Percentiles rank a stretch among this genome's conserved stretches.
phyloP scores from a whole-genome alignment of 805 yeast genomes.

The Yarrowia divulgata region DNA sequence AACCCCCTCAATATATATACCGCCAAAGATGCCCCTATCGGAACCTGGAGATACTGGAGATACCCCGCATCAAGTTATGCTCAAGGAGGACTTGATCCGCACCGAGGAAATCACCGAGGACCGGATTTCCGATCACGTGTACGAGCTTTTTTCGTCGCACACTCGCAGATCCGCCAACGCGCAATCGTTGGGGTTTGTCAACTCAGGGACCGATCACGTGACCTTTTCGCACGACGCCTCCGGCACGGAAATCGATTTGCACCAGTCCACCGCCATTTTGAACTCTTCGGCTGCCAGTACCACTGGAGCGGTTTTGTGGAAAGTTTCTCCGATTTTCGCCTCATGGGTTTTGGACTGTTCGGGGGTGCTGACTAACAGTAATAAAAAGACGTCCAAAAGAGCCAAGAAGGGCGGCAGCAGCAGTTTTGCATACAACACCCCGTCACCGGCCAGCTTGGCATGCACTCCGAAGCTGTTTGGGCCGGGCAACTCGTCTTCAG shows the following conservation, averaged over 20 bases:
- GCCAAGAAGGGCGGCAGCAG: neutral
- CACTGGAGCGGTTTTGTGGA: constrained; percentile 74
- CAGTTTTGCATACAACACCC: constrained; percentile 21
- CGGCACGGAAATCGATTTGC: constrained; percentile 21
- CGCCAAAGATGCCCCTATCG: constrained; percentile 1
- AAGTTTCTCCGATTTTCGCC: constrained; percentile 56
- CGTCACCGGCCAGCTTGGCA: neutral
- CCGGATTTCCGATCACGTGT: constrained; percentile 22
- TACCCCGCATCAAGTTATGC: constrained; percentile 18
- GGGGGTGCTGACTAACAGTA: too few species aligned
- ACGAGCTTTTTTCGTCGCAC: constrained; percentile 15
- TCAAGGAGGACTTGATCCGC: constrained; percentile 16
- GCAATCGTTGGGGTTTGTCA: constrained; percentile 21
- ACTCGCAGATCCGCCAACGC: constrained; percentile 1
- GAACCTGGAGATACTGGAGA: constrained; percentile 31
- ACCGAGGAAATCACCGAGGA: constrained; percentile 18
- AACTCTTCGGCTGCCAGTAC: constrained; percentile 47
- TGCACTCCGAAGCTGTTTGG: constrained; percentile 30
- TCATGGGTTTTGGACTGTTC: constrained; percentile 58
- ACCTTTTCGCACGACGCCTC: constrained; percentile 21
- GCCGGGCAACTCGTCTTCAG: constrained; percentile 47
- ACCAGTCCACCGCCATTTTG: constrained; percentile 24
- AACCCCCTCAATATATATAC: constrained; percentile 3
- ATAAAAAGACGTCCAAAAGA: neutral
- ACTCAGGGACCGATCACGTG: constrained; percentile 12